Evolutionary conservation across 108 stramenopile genomes (phyloP).

Genomic region (Pseudonitzschia delicatissima): DNA sequence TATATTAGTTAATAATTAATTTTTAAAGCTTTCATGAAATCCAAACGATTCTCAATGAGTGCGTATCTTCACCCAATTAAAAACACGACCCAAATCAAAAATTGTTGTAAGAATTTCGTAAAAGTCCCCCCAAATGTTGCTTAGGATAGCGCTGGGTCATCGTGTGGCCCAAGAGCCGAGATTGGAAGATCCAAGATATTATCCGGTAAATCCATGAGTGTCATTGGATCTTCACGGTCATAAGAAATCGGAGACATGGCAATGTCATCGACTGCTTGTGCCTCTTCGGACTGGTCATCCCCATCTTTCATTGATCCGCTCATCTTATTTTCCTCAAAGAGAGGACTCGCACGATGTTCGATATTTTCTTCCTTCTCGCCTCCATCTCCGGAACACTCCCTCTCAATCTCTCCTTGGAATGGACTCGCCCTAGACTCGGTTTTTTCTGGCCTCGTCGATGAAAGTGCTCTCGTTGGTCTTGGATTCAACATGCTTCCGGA

Average conservation of each 20-base stretch:
- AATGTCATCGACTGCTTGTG: constrained; percentile 28
- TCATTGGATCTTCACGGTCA: constrained; percentile 40
- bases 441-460: background rate
- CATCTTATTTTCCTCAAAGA: background rate
- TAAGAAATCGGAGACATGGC: constrained; percentile 43
- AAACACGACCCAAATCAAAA: too few species aligned
- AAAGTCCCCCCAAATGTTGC: background rate
- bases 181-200: constrained; percentile 44
- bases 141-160: constrained; percentile 17
- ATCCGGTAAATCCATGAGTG: constrained; percentile 39
- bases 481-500: background rate
- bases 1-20: too few species aligned
- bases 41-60: too few species aligned
- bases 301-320: background rate
- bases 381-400: background rate
- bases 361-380: background rate
- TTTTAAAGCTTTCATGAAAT: too few species aligned
- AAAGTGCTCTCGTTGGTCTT: background rate
- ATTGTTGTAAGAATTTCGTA: too few species aligned
- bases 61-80: too few species aligned
- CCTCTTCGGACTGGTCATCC: constrained; percentile 7
- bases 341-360: constrained; percentile 6
- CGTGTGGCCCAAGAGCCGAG: constrained; percentile 39
- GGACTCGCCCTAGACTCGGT: background rate
- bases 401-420: constrained; percentile 3